Evolutionary conservation across 768 basidiomycete genomes (phyloP).

Genomic region (Panus rudis): DNA sequence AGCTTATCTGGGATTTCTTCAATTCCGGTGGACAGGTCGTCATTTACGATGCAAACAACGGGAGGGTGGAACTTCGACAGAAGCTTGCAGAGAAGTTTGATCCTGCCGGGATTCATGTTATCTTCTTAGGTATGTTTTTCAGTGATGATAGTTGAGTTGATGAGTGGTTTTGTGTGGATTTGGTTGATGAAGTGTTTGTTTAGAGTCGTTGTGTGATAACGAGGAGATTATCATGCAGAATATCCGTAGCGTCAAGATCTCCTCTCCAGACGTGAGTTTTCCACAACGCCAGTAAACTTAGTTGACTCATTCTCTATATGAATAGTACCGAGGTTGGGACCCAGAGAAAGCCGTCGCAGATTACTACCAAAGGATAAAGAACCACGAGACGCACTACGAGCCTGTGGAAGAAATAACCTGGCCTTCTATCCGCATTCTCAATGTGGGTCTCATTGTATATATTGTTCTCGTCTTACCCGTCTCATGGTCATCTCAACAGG

Average conservation of each 20-base stretch:
- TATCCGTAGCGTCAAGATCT: slow-evolving; percentile 95
- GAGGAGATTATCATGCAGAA: slow-evolving; percentile 90
- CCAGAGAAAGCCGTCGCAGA: slow-evolving; percentile 88
- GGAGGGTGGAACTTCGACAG: slow-evolving; percentile 59
- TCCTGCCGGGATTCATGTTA: slow-evolving; percentile 81
- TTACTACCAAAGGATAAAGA: slow-evolving; percentile 82
- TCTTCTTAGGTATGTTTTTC: slow-evolving; percentile 68
- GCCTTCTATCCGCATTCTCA: slow-evolving; percentile 92
- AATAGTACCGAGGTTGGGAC: slow-evolving; percentile 89
- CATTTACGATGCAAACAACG: slow-evolving; percentile 98
- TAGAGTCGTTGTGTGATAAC: slow-evolving; percentile 89
- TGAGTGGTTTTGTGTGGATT: neutral
- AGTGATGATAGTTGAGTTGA: slow-evolving; percentile 1
- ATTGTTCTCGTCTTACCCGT: slow-evolving; percentile 5
- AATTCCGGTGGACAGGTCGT: slow-evolving; percentile 86
- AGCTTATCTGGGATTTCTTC: slow-evolving; percentile 86
- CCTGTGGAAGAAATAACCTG: slow-evolving; percentile 86
- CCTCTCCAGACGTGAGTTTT: slow-evolving; percentile 84
- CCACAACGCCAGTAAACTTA: neutral
- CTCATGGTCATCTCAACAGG: slow-evolving; percentile 34
- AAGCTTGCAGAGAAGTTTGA: slow-evolving; percentile 80
- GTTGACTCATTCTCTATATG: neutral
- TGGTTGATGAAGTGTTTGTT: slow-evolving; percentile 4
- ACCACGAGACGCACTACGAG: slow-evolving; percentile 85
- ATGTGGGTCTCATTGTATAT: slow-evolving; percentile 40